These are phyloP conservation scores for Entonaema liquescens DNA, from an alignment of 495 filamentous ascomycete genomes.

Conservation along the genomic window DNA sequence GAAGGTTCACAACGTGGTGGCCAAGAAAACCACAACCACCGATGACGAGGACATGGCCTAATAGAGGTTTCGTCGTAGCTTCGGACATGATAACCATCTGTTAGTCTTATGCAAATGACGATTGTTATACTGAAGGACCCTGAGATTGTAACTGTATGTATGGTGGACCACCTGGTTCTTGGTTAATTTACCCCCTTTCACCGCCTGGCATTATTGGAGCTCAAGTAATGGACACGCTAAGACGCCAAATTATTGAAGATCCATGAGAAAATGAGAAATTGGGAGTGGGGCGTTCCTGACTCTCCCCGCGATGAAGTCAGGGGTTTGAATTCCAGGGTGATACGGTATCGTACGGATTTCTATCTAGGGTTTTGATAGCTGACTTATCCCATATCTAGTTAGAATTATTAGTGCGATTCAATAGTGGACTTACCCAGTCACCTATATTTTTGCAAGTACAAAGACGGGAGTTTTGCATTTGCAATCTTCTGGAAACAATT, in stretches of 20 bases:
- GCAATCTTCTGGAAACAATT: not conserved
- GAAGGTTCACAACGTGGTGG: conserved; percentile 70
- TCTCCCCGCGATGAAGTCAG: conserved; percentile 18
- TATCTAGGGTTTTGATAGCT: not conserved
- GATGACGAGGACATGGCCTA: conserved; percentile 69
- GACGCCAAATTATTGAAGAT: conserved; percentile 9
- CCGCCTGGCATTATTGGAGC: conserved; percentile 32
- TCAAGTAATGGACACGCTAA: conserved; percentile 7
- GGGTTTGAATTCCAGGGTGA: conserved; percentile 3
- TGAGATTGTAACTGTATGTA: not conserved
- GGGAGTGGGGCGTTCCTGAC: conserved; percentile 31
- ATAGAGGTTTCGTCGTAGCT: conserved; percentile 47
- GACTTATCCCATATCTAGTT: not conserved
- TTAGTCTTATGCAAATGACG: not conserved
- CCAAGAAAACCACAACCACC: conserved; percentile 78
- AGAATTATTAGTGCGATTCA: too few relatives aligned
- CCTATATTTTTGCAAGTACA: not conserved
- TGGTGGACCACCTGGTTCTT: not conserved
- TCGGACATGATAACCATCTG: conserved; percentile 20
- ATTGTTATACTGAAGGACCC: conserved; percentile 1
- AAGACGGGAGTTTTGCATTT: not conserved
- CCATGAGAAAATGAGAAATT: conserved; percentile 12
- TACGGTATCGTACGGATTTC: not conserved
- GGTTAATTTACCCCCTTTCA: conserved; percentile 15
- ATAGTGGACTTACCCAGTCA: too few relatives aligned